A percentile compares a stretch with the other conserved stretches of the same genome.
phyloP scores from a whole-genome alignment of 345 rosid genomes.

The Microcos paniculata region DNA sequence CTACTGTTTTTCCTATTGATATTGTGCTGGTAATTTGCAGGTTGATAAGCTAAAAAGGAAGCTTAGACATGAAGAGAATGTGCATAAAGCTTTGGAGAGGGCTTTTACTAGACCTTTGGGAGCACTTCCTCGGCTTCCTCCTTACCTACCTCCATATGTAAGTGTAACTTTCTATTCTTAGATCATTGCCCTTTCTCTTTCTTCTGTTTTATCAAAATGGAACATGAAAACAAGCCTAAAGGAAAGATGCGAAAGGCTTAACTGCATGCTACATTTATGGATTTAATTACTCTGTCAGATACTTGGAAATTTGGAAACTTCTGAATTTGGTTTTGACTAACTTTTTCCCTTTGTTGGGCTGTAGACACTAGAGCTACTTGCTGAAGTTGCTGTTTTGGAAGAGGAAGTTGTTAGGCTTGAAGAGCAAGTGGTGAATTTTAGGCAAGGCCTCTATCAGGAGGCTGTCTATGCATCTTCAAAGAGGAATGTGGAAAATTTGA shows the following conservation, averaged over 20 bases:
- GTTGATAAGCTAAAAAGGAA: conserved; percentile 93
- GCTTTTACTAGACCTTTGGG: conserved; percentile 95
- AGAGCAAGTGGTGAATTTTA: conserved; percentile 84
- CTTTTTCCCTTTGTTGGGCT: conserved; percentile 11
- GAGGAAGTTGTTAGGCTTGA: conserved; percentile 95
- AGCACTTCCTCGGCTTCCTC: conserved; percentile 94
- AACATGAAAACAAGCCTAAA: neutral
- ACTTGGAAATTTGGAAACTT: neutral
- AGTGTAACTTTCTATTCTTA: conserved; percentile 26
- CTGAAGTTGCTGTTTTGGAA: conserved; percentile 97
- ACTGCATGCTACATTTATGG: neutral
- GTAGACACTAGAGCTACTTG: conserved; percentile 92
- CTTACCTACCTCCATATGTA: conserved; percentile 88
- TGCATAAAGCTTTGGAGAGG: conserved; percentile 92
- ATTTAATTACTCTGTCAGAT: neutral
- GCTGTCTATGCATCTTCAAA: conserved; percentile 69
- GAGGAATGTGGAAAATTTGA: conserved; percentile 56
- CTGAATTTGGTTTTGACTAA: conserved; percentile 15
- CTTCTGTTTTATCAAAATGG: neutral
- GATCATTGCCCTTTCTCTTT: conserved; percentile 1
- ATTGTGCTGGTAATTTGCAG: conserved; percentile 34
- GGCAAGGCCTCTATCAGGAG: conserved; percentile 87
- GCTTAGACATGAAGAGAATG: conserved; percentile 95
- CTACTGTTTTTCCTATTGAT: conserved; percentile 15
- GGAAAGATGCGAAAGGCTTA: neutral